Evolutionary conservation across 257 asterid genomes (phyloP).

Genomic region (Solanum clarkiae): DNA sequence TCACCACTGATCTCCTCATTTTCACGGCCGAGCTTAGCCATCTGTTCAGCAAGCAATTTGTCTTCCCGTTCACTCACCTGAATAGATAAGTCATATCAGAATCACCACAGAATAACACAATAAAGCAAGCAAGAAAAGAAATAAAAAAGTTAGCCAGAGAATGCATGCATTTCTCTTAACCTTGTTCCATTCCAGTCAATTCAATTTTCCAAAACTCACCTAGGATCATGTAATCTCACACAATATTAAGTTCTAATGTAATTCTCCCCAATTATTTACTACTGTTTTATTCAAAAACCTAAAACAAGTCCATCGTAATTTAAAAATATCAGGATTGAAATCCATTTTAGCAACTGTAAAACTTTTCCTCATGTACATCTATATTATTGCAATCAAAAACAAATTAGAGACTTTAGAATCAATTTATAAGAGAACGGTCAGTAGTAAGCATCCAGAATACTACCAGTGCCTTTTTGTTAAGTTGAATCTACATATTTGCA

Average conservation of each 20-base stretch:
- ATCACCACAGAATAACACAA: not conserved
- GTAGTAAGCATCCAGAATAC: not conserved
- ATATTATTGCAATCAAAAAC: not conserved
- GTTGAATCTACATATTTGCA: not conserved
- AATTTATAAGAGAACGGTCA: not conserved
- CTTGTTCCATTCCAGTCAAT: not conserved
- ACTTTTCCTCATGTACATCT: not conserved
- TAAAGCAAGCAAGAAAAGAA: not conserved
- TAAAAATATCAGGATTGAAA: not conserved
- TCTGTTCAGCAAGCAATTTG: slow-evolving; percentile 65
- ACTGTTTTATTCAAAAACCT: not conserved
- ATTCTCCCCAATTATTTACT: not conserved
- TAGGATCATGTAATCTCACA: not conserved
- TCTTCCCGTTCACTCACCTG: slow-evolving; percentile 98
- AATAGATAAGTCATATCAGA: not conserved
- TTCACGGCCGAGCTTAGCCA: slow-evolving; percentile 57
- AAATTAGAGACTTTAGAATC: not conserved
- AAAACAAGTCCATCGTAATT: not conserved
- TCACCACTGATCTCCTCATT: slow-evolving; percentile 88
- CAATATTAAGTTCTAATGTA: not conserved
- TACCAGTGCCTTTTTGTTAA: not conserved
- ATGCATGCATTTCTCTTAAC: not conserved
- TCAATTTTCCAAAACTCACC: not conserved
- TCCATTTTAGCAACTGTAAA: not conserved
- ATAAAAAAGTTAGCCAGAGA: not conserved